A percentile compares a stretch with the other conserved stretches of the same genome.
Conservation (phyloP, 169 alveolate genomes). For the Fabrea salina region DNA sequence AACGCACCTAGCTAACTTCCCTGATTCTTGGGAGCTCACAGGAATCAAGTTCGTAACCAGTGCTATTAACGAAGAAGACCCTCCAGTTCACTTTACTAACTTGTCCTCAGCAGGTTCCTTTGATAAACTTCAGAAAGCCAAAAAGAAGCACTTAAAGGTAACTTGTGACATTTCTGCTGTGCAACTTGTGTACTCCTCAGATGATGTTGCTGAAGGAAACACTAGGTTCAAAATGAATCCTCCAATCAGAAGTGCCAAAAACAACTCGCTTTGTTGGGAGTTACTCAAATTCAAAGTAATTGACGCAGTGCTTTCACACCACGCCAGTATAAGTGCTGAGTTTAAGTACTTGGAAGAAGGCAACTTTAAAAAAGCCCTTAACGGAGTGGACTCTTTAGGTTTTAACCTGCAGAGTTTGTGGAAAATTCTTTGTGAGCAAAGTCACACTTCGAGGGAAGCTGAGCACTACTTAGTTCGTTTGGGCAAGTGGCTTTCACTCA, state of each 20-base stretch:
- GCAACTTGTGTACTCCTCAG: background rate
- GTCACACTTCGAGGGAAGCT: background rate
- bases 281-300: slow-evolving; percentile 23
- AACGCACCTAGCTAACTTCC: background rate
- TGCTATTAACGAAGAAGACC: background rate
- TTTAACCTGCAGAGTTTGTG: slow-evolving; percentile 11
- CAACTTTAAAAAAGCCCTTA: background rate
- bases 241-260: slow-evolving; percentile 15
- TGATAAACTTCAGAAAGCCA: background rate
- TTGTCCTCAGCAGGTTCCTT: slow-evolving; percentile 3
- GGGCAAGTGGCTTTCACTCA: background rate
- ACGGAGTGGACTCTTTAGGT: background rate
- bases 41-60: background rate
- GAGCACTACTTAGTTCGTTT: slow-evolving; percentile 10
- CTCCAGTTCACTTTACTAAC: background rate
- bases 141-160: background rate
- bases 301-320: slow-evolving; percentile 27
- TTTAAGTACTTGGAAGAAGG: background rate
- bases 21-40: background rate
- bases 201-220: background rate
- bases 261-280: background rate
- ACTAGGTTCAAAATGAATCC: slow-evolving; percentile 25
- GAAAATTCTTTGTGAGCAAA: background rate
- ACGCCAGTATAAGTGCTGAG: background rate
- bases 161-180: slow-evolving; percentile 18